A percentile compares a stretch with the other conserved stretches of the same genome.
These are phyloP conservation scores for Aspergillus phoenicis DNA, from an alignment of 2,329 filamentous ascomycete species.

Conservation along the genomic window DNA sequence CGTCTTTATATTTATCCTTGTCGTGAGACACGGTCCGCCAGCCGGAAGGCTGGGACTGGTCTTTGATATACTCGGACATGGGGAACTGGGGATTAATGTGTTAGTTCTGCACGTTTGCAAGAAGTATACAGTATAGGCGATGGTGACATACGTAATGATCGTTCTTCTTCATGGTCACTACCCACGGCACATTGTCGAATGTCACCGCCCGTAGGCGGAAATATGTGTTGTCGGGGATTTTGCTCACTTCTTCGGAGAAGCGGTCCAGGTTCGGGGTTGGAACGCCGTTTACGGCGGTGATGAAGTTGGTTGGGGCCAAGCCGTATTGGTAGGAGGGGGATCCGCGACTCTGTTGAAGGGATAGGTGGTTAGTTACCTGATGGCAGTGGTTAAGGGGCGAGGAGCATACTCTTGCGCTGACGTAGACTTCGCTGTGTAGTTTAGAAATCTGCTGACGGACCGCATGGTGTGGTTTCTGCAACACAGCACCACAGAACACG, in stretches of 20 bases:
- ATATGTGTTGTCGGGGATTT: slow-evolving; percentile 95
- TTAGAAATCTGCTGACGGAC: slow-evolving; percentile 97
- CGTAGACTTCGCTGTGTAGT: slow-evolving; percentile 94
- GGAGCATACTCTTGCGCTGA: slow-evolving; percentile 68
- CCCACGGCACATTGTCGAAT: slow-evolving; percentile 97
- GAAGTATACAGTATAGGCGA: neutral
- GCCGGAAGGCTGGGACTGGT: slow-evolving; percentile 53
- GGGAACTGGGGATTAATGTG: slow-evolving; percentile 52
- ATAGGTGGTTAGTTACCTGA: slow-evolving; percentile 3
- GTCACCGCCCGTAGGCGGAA: slow-evolving; percentile 97
- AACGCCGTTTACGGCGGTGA: slow-evolving; percentile 91
- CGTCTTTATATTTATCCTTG: slow-evolving; percentile 42
- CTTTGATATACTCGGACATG: slow-evolving; percentile 66
- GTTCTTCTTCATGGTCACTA: slow-evolving; percentile 99
- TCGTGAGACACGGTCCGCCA: slow-evolving; percentile 63
- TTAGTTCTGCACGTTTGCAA: too few relatives aligned
- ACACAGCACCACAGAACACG: slow-evolving; percentile 90
- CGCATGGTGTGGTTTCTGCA: slow-evolving; percentile 92
- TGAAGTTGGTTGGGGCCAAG: slow-evolving; percentile 93
- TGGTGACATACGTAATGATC: slow-evolving; percentile 73
- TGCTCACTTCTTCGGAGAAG: slow-evolving; percentile 78
- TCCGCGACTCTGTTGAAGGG: slow-evolving; percentile 61
- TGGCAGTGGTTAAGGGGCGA: slow-evolving; percentile 4
- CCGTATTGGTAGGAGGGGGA: slow-evolving; percentile 88
- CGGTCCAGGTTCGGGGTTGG: slow-evolving; percentile 78